Conservation (phyloP, 1,284 basidiomycete species). For the Coniophora puteana region DNA sequence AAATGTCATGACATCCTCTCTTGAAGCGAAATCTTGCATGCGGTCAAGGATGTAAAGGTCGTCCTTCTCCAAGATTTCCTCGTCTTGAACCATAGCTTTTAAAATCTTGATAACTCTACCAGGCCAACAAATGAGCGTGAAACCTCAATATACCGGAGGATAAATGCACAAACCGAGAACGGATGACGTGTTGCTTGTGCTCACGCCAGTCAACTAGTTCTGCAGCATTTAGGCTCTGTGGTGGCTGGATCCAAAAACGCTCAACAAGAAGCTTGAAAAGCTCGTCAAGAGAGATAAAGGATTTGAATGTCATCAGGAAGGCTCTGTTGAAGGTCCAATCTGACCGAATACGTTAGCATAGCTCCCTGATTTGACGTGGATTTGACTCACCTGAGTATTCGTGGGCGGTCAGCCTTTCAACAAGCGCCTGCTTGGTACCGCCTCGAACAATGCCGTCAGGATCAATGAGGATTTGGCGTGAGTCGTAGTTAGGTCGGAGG, state of each 20-base stretch:
- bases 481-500: slow-evolving; percentile 59
- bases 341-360: slow-evolving; percentile 18
- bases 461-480: slow-evolving; percentile 64
- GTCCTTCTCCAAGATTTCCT: slow-evolving; percentile 53
- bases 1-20: slow-evolving; percentile 38
- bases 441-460: slow-evolving; percentile 67
- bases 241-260: slow-evolving; percentile 65
- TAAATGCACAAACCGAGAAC: slow-evolving; percentile 49
- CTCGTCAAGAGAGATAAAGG: slow-evolving; percentile 67
- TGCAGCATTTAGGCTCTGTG: slow-evolving; percentile 44
- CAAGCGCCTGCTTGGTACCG: slow-evolving; percentile 64
- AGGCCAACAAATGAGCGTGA: neutral
- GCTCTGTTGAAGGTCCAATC: slow-evolving; percentile 69
- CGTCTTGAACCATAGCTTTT: slow-evolving; percentile 55
- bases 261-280: slow-evolving; percentile 63
- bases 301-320: slow-evolving; percentile 81
- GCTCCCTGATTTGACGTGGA: neutral
- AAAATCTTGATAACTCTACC: slow-evolving; percentile 57
- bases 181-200: slow-evolving; percentile 69
- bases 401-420: slow-evolving; percentile 73
- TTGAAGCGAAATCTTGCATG: slow-evolving; percentile 52
- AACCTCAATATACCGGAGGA: neutral
- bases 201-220: slow-evolving; percentile 66
- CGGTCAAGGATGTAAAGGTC: slow-evolving; percentile 50
- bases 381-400: slow-evolving; percentile 47